Conservation (phyloP, 2,329 filamentous ascomycete genomes). For the Chaetomium sp. region DNA sequence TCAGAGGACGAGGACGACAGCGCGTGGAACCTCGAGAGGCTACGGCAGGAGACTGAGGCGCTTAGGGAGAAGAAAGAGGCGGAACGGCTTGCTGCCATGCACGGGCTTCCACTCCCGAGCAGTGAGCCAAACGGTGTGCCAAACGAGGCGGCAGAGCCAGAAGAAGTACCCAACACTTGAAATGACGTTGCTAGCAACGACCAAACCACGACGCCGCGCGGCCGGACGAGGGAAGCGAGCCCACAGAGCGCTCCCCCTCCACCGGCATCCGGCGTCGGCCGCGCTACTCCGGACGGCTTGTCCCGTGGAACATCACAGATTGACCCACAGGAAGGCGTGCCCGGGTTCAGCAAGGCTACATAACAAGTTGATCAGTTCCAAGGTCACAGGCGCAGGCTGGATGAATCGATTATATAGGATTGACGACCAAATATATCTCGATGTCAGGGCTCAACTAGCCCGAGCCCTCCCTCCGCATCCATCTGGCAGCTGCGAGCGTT, state of each 20-base stretch:
- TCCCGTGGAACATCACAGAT: constrained; percentile 4
- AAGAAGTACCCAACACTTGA: constrained; percentile 37
- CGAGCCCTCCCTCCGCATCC: neutral
- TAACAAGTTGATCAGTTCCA: constrained; percentile 10
- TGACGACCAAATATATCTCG: constrained; percentile 25
- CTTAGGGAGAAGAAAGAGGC: constrained; percentile 75
- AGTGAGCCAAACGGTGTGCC: constrained; percentile 27
- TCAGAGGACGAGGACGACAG: constrained; percentile 57
- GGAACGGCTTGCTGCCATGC: constrained; percentile 56
- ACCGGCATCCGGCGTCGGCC: constrained; percentile 23
- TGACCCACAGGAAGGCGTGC: constrained; percentile 11
- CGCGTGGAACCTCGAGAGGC: constrained; percentile 77
- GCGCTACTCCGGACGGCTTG: constrained; percentile 14
- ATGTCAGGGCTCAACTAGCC: constrained; percentile 16
- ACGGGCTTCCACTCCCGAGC: constrained; percentile 35
- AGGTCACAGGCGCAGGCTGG: constrained; percentile 12
- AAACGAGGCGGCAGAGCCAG: constrained; percentile 22
- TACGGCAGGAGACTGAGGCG: constrained; percentile 83
- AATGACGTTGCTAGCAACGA: neutral
- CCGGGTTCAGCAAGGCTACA: constrained; percentile 10
- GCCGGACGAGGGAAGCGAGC: constrained; percentile 29
- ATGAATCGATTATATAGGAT: constrained; percentile 24
- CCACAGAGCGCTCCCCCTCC: constrained; percentile 32
- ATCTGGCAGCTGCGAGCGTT: neutral
- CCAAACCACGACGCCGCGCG: constrained; percentile 26